These are phyloP conservation scores for Geranium brycei DNA, from an alignment of 345 rosid genomes.

Conservation along the genomic window DNA sequence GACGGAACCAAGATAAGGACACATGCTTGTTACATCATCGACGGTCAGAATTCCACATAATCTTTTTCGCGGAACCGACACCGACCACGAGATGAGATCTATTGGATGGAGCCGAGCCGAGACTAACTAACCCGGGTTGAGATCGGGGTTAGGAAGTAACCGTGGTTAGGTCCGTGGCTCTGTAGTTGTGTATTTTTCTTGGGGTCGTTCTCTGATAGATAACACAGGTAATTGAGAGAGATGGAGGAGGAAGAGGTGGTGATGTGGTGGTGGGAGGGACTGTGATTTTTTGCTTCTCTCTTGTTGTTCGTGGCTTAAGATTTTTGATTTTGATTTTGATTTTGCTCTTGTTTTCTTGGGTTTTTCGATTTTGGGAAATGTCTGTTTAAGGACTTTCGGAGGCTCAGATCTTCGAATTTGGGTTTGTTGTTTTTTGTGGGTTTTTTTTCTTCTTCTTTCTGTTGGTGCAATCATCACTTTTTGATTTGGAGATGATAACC, in stretches of 20 bases:
- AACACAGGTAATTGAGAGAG: not conserved
- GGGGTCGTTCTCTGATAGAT: not conserved
- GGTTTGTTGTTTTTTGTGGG: conserved; percentile 5
- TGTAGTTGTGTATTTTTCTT: not conserved
- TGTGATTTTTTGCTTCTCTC: not conserved
- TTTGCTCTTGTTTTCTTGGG: not conserved
- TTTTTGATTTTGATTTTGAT: too few relatives aligned
- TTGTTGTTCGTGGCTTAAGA: not conserved
- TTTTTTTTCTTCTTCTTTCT: conserved; percentile 5
- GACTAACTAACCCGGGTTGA: not conserved
- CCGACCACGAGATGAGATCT: conserved; percentile 32
- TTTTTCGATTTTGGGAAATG: not conserved
- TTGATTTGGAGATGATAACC: conserved; percentile 18
- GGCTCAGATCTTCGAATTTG: conserved; percentile 28
- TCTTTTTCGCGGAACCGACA: conserved; percentile 7
- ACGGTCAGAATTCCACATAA: conserved; percentile 37
- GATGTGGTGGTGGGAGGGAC: not conserved
- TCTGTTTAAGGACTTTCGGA: conserved; percentile 17
- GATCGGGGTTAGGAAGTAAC: not conserved
- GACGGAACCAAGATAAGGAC: conserved; percentile 31
- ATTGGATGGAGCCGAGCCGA: conserved; percentile 3
- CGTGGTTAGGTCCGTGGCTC: not conserved
- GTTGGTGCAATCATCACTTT: conserved; percentile 15
- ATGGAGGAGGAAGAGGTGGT: not conserved
- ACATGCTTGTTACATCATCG: conserved; percentile 34